A percentile compares a stretch with the other conserved stretches of the same genome.
These are phyloP conservation scores for Amesomyces nigricolor DNA, from an alignment of 2,329 filamentous ascomycete genomes.

Conservation along the genomic window DNA sequence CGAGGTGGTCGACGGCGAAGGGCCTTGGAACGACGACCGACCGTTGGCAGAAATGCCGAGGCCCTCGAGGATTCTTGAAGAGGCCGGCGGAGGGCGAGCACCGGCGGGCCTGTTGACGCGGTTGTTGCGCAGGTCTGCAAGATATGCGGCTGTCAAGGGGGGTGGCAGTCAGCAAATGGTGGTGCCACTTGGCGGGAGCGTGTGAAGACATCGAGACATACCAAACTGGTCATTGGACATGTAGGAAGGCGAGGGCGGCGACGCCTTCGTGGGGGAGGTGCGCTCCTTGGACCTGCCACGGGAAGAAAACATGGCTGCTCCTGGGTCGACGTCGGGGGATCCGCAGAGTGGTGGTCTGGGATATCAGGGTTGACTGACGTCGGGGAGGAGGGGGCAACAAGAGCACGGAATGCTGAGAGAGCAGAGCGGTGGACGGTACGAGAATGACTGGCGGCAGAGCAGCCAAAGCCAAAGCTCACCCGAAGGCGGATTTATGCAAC, in stretches of 20 bases:
- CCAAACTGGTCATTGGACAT: conserved; percentile 65
- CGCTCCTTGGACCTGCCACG: conserved; percentile 33
- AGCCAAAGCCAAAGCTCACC: not conserved
- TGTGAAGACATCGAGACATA: conserved; percentile 32
- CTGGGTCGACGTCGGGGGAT: not conserved
- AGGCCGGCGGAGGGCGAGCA: conserved; percentile 56
- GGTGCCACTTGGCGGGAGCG: conserved; percentile 1
- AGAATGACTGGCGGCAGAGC: not conserved
- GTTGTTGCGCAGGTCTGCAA: conserved; percentile 64
- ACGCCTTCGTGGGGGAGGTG: conserved; percentile 45
- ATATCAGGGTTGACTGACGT: not conserved
- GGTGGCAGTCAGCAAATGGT: conserved; percentile 11
- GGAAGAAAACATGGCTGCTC: conserved; percentile 30
- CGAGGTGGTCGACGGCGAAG: conserved; percentile 31
- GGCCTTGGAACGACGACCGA: conserved; percentile 27
- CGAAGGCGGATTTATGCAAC: conserved; percentile 1
- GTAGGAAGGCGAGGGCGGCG: conserved; percentile 56
- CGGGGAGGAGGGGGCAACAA: not conserved
- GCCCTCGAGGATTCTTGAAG: conserved; percentile 30
- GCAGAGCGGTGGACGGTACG: not conserved
- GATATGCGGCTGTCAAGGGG: conserved; percentile 55
- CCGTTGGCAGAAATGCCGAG: conserved; percentile 31
- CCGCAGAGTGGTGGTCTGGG: not conserved
- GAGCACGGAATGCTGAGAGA: not conserved
- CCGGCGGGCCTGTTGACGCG: conserved; percentile 64